These are phyloP conservation scores for Zygosaccharomyces lentus DNA, from an alignment of 805 yeast species.

Conservation along the genomic window DNA sequence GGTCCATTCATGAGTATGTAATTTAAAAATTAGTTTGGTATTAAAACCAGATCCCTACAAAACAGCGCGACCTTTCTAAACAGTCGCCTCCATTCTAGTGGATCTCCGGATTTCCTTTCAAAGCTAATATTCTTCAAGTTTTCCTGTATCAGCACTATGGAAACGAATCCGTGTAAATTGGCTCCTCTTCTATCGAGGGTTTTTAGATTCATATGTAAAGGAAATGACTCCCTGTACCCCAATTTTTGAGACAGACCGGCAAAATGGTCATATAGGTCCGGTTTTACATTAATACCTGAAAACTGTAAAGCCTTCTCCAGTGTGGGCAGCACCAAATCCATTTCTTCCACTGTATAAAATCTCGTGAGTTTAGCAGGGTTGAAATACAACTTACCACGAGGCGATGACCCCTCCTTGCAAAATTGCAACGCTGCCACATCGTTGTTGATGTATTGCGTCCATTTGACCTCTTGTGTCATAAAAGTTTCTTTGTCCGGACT, in stretches of 20 bases:
- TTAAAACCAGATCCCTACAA: constrained; percentile 54
- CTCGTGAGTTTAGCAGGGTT: constrained; percentile 29
- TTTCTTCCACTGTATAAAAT: constrained; percentile 28
- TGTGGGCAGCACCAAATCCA: constrained; percentile 27
- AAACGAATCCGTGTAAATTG: constrained; percentile 45
- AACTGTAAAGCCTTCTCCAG: constrained; percentile 31
- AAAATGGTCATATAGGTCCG: constrained; percentile 24
- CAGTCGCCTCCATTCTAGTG: constrained; percentile 67
- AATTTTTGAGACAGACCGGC: constrained; percentile 10
- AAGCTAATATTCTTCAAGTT: constrained; percentile 49
- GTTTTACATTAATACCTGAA: constrained; percentile 24
- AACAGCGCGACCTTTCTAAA: constrained; percentile 53
- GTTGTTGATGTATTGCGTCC: constrained; percentile 23
- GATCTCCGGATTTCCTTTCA: constrained; percentile 57
- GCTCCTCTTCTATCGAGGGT: constrained; percentile 45
- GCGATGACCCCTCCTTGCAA: constrained; percentile 2
- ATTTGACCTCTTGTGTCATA: constrained; percentile 20
- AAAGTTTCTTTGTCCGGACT: constrained; percentile 6
- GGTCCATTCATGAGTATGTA: background rate
- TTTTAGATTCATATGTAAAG: constrained; percentile 37
- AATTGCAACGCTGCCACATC: constrained; percentile 32
- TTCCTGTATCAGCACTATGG: constrained; percentile 39
- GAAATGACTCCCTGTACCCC: constrained; percentile 30
- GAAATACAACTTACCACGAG: constrained; percentile 12
- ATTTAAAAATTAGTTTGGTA: constrained; percentile 30